Percentiles rank a stretch among this genome's conserved stretches.
Conservation (phyloP, 441 rosid species). For the Macaranga tanarius region DNA sequence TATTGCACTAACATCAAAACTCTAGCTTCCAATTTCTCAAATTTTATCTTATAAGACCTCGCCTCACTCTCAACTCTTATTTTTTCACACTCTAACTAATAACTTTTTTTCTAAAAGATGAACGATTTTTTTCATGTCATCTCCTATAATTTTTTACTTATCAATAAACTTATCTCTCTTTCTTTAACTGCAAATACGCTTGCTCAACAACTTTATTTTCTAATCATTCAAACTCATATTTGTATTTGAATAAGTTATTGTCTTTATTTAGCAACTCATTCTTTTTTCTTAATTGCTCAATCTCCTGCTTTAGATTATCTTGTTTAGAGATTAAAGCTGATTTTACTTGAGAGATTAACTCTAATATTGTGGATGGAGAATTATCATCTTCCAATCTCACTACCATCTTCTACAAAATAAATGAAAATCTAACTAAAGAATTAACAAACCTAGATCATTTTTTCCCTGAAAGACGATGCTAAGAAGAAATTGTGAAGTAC, state of each 20-base stretch:
- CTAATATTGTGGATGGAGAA: background rate
- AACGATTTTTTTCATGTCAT: background rate
- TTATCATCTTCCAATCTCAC: background rate
- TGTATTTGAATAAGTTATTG: slow-evolving; percentile 2
- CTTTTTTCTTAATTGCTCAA: background rate
- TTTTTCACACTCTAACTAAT: slow-evolving; percentile 27
- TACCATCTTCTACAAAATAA: no score
- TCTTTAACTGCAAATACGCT: slow-evolving; percentile 13
- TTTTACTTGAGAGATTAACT: slow-evolving; percentile 6
- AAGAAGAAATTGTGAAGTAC: no score
- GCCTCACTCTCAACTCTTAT: slow-evolving; percentile 14
- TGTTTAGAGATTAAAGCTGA: slow-evolving; percentile 14
- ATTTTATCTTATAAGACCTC: slow-evolving; percentile 21
- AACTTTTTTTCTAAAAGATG: slow-evolving; percentile 20
- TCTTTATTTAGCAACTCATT: background rate
- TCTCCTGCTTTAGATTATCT: slow-evolving; percentile 18
- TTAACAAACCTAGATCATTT: no score
- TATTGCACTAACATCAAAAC: slow-evolving; percentile 22
- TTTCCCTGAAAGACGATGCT: no score
- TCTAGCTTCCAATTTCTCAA: slow-evolving; percentile 18
- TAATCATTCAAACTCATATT: background rate
- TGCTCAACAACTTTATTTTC: slow-evolving; percentile 16
- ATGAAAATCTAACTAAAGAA: no score
- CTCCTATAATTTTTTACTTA: slow-evolving; percentile 14
- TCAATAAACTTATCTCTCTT: background rate